Conservation (phyloP, 805 yeast genomes). For the Candida germanica region DNA sequence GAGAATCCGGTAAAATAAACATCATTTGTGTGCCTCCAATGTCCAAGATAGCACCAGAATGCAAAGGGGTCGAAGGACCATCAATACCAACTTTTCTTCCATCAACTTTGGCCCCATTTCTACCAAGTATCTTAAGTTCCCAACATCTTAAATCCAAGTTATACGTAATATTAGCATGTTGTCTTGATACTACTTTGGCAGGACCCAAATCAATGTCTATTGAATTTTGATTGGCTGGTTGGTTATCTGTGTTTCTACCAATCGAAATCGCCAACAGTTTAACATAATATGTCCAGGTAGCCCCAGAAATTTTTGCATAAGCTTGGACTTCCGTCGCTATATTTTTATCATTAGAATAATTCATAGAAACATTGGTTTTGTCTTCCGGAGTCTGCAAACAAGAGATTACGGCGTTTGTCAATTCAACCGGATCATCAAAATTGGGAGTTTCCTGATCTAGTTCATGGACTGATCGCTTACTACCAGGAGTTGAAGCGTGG, state of each 20-base stretch:
- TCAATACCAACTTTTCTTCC: slow-evolving; percentile 56
- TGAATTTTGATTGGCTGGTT: slow-evolving; percentile 5
- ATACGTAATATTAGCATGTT: slow-evolving; percentile 81
- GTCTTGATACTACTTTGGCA: slow-evolving; percentile 92
- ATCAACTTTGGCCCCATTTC: slow-evolving; percentile 93
- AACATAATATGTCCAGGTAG: slow-evolving; percentile 91
- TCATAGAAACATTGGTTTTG: slow-evolving; percentile 66
- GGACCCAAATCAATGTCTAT: slow-evolving; percentile 94
- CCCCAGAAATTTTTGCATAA: slow-evolving; percentile 93
- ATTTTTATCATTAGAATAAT: slow-evolving; percentile 71
- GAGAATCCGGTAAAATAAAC: slow-evolving; percentile 92
- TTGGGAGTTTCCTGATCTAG: slow-evolving; percentile 28
- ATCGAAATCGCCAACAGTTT: slow-evolving; percentile 70
- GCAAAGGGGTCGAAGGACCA: slow-evolving; percentile 52
- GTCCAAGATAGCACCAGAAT: slow-evolving; percentile 88
- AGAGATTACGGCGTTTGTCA: slow-evolving; percentile 72
- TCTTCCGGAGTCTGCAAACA: slow-evolving; percentile 70
- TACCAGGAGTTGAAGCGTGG: slow-evolving; percentile 25
- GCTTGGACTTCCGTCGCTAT: slow-evolving; percentile 85
- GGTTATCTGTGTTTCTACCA: slow-evolving; percentile 73
- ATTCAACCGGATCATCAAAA: slow-evolving; percentile 59
- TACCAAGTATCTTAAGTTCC: slow-evolving; percentile 80
- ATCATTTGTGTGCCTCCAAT: slow-evolving; percentile 98
- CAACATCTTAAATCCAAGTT: slow-evolving; percentile 73
- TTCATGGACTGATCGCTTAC: slow-evolving; percentile 23